Percentiles rank a stretch among this genome's conserved stretches.
Evolutionary conservation across 257 asterid species (phyloP).

Genomic region (Cynanchum wilfordii): DNA sequence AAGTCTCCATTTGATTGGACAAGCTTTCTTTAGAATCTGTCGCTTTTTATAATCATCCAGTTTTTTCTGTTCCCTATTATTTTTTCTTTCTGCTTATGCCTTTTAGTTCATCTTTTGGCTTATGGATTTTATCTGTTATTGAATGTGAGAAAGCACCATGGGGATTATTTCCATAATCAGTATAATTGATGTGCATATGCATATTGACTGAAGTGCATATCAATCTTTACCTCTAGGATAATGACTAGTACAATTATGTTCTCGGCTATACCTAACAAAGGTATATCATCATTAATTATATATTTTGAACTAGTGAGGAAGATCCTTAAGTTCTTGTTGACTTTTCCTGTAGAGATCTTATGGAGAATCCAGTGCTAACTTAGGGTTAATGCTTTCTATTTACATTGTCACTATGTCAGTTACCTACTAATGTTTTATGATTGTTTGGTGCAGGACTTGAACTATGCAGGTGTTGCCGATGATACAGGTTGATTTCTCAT

Average conservation of each 20-base stretch:
- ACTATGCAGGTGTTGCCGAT: conserved; percentile 40
- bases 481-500: conserved; percentile 62
- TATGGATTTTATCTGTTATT: neutral
- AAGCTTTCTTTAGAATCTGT: neutral
- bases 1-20: conserved; percentile 25
- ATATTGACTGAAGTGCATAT: neutral
- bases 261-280: neutral
- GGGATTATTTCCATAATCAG: neutral
- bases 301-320: neutral
- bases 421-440: neutral
- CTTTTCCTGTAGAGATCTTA: conserved; percentile 4
- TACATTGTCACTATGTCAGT: neutral
- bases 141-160: neutral
- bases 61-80: neutral
- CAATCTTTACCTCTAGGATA: neutral
- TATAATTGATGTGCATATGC: neutral
- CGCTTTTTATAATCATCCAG: neutral
- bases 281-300: neutral
- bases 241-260: neutral
- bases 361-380: neutral
- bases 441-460: conserved; percentile 49
- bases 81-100: neutral
- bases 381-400: neutral
- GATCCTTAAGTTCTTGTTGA: neutral
- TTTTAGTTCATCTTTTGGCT: neutral